Conservation (phyloP, 257 asterid species). For the Leonotis leonurus region DNA sequence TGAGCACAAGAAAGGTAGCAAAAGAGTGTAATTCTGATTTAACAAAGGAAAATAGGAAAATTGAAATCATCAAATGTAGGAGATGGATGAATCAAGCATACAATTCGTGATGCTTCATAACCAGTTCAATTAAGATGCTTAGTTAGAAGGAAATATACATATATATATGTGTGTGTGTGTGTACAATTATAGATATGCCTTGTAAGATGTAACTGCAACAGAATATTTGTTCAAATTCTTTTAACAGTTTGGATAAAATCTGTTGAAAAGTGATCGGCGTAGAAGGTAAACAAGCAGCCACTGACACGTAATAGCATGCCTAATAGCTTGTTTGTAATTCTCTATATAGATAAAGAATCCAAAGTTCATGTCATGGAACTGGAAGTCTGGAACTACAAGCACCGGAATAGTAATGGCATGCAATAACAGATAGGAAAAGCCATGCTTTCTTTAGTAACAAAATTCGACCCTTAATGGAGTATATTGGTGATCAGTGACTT, state of each 20-base stretch:
- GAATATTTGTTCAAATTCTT: no score
- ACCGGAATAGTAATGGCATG: not conserved
- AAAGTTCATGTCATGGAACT: not conserved
- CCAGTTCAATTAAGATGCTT: not conserved
- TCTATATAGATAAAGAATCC: not conserved
- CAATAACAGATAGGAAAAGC: not conserved
- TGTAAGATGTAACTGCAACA: no score
- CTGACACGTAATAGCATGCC: not conserved
- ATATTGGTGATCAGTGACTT: no score
- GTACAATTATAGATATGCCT: no score
- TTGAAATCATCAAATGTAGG: not conserved
- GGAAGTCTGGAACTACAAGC: not conserved
- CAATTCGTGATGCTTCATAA: not conserved
- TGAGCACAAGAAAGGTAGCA: not conserved
- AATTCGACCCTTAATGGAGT: no score
- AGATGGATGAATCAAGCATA: no score
- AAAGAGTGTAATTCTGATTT: not conserved
- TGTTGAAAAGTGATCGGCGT: no score
- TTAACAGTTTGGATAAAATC: no score
- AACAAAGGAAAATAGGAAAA: not conserved
- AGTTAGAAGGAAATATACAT: not conserved
- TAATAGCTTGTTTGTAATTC: not conserved
- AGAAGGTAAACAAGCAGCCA: not conserved
- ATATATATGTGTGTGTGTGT: no score
- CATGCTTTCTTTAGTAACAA: no score